These are phyloP conservation scores for Apocynum venetum DNA, from an alignment of 257 asterid genomes.

Conservation along the genomic window DNA sequence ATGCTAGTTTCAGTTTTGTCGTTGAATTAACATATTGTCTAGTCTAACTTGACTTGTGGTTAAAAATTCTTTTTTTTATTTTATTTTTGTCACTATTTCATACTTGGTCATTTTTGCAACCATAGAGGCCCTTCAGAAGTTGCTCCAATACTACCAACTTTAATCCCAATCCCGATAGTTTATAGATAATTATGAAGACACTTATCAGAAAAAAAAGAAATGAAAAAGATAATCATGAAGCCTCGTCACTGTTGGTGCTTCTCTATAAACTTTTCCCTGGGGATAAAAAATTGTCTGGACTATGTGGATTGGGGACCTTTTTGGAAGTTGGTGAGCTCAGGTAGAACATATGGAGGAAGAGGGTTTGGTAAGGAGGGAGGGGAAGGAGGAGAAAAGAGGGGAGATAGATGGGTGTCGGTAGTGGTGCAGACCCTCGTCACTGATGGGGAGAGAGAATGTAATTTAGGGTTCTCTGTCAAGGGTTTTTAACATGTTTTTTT, in stretches of 20 bases:
- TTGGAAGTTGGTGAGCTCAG: neutral
- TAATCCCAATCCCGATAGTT: neutral
- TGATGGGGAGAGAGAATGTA: neutral
- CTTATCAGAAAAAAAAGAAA: too few relatives aligned
- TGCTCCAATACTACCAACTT: neutral
- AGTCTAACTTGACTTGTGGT: neutral
- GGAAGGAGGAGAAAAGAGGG: neutral
- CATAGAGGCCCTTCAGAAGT: neutral
- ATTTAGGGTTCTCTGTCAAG: neutral
- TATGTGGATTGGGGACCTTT: neutral
- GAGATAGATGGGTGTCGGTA: neutral
- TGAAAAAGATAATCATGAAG: neutral
- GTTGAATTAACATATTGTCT: neutral
- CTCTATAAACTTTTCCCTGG: neutral
- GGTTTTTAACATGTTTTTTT: neutral
- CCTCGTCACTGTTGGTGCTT: neutral
- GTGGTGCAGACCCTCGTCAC: neutral
- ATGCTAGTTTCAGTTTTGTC: neutral
- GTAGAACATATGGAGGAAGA: neutral
- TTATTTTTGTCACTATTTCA: neutral
- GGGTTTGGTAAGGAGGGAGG: neutral
- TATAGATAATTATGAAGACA: too few relatives aligned
- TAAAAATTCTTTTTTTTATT: neutral
- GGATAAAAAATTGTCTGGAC: neutral
- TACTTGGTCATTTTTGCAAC: neutral